Evolutionary conservation across 768 basidiomycete genomes (phyloP).

Genomic region (Tricholoma terreum): DNA sequence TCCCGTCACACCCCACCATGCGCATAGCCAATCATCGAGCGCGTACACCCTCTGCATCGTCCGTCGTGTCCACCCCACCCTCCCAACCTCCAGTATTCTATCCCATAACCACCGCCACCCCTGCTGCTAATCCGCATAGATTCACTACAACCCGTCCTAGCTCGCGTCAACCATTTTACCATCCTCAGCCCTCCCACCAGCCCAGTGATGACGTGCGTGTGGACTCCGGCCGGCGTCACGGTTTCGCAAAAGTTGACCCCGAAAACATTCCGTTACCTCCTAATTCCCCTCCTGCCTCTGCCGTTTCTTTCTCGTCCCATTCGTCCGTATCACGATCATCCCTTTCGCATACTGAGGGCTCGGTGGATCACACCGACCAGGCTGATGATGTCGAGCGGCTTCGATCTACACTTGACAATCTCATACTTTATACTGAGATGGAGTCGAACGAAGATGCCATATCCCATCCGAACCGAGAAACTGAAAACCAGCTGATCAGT

Average conservation of each 20-base stretch:
- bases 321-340: conserved; percentile 63
- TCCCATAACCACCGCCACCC: conserved; percentile 53
- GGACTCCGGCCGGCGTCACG: conserved; percentile 6
- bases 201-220: conserved; percentile 8
- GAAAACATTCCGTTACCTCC: conserved; percentile 58
- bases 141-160: conserved; percentile 36
- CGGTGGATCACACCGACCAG: conserved; percentile 25
- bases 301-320: conserved; percentile 74
- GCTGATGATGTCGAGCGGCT: conserved; percentile 22
- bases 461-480: conserved; percentile 27
- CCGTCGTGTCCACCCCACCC: conserved; percentile 27
- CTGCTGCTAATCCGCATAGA: conserved; percentile 60
- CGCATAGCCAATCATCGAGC: conserved; percentile 27
- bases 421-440: conserved; percentile 36
- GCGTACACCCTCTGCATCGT: conserved; percentile 42
- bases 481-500: conserved; percentile 29
- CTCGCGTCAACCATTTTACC: conserved; percentile 27
- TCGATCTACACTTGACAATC: conserved; percentile 40
- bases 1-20: conserved; percentile 23
- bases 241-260: conserved; percentile 49
- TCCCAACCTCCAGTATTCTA: conserved; percentile 37
- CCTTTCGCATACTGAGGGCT: conserved; percentile 36
- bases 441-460: conserved; percentile 23
- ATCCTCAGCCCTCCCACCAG: conserved; percentile 29
- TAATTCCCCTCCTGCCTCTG: conserved; percentile 68